Evolutionary conservation across 2,329 filamentous ascomycete species (phyloP), one percentile per base, ranked within the genome.

Genomic region (Venturia asperata): DNA sequence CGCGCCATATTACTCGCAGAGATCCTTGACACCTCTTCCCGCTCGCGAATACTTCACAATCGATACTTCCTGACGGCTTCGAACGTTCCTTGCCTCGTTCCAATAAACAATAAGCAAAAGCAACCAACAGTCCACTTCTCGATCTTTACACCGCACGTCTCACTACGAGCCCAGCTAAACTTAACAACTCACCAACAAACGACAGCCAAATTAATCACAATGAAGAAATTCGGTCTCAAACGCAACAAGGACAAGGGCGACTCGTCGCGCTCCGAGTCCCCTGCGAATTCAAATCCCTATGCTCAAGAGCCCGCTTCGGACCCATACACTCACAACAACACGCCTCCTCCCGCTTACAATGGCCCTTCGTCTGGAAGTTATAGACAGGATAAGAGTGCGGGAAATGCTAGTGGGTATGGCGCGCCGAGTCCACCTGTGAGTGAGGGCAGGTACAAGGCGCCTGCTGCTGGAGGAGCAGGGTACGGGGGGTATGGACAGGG

Each of bases 291-390:
- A 61, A 76, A 87, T 71, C 84, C 84, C 30, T 85, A 85, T 69
- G 83, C 83, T 55, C 80, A 82, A 61, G 77, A 82, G 60, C 70
- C 76, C 66, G 75, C 77, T 64, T 74, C 76, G 64, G 82, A 86
- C 70, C 80, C 83, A 42, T 86, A 86, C 70, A 82, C 81, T 13
- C 43, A 21, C 6, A 30, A 30, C n/a, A 71, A 69, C 67, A 78
- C 74, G 9, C 77, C 76, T 1, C 70, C 72, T n/a, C 52, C 47
- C 1, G 63, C 52, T 45, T 78, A 77, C 66, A 70, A 68, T 42
- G 73, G 74, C 67, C 69, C 24, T 49, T 24, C 37, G 6, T 17
- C 78, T 67, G 76, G 76, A 55, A 72, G 74, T 17, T 65, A 64
- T 41, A 65, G 66, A 34, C 42, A 63, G 19, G 63, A 68, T n/a